Percentiles rank a stretch among this genome's conserved stretches.
These are phyloP conservation scores for Aspergillus pseudoglaucus DNA, from an alignment of 2,329 filamentous ascomycete genomes.

Conservation along the genomic window DNA sequence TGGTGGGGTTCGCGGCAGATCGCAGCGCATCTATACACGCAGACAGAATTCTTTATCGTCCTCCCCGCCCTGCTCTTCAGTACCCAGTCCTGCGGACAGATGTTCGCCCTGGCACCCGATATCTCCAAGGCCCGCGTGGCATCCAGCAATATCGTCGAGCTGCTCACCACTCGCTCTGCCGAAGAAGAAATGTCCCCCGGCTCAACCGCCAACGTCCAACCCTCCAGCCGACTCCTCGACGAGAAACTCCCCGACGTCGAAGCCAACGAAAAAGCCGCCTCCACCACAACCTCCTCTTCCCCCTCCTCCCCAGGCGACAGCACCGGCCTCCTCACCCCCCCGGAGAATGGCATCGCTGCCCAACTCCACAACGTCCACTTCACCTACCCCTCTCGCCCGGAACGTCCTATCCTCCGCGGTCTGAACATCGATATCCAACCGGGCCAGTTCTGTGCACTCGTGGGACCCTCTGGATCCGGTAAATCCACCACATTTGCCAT, in stretches of 20 bases:
- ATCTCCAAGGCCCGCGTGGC: slow-evolving; percentile 59
- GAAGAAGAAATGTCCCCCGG: slow-evolving; percentile 17
- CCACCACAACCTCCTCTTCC: background rate
- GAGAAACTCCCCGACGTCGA: slow-evolving; percentile 23
- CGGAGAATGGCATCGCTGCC: slow-evolving; percentile 40
- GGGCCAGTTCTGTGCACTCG: slow-evolving; percentile 57
- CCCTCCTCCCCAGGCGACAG: background rate
- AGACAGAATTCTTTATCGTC: slow-evolving; percentile 66
- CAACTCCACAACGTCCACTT: slow-evolving; percentile 57
- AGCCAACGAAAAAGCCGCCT: slow-evolving; percentile 8
- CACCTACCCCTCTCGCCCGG: slow-evolving; percentile 58
- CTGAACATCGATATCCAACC: slow-evolving; percentile 53
- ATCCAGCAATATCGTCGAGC: slow-evolving; percentile 48
- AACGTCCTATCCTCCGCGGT: slow-evolving; percentile 51
- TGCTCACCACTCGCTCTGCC: slow-evolving; percentile 28
- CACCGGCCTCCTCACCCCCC: background rate
- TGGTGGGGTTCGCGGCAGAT: slow-evolving; percentile 73
- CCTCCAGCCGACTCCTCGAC: slow-evolving; percentile 11
- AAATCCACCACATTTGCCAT: slow-evolving; percentile 60
- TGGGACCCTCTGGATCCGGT: slow-evolving; percentile 60
- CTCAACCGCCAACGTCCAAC: slow-evolving; percentile 6
- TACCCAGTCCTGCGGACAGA: slow-evolving; percentile 65
- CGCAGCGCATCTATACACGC: slow-evolving; percentile 56
- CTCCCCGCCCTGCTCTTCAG: slow-evolving; percentile 64
- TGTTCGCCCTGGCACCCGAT: slow-evolving; percentile 69